Percentiles rank a stretch among this genome's conserved stretches.
phyloP scores from a whole-genome alignment of 2,329 filamentous ascomycete genomes.

The Talaromyces sp. region DNA sequence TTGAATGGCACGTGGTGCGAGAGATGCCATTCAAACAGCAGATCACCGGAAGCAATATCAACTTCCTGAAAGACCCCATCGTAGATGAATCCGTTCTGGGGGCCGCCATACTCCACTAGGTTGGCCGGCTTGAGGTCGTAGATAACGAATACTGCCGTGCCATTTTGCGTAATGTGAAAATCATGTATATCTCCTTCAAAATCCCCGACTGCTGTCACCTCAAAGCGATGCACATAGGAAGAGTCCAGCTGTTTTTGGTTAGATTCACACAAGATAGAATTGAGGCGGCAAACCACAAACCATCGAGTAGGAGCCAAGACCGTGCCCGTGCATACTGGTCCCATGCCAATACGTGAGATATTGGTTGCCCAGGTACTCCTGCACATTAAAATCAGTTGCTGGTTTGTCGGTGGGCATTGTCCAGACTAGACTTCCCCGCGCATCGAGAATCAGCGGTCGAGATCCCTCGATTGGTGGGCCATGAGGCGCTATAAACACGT shows the following conservation, averaged over 20 bases:
- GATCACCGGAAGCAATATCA: conserved; percentile 36
- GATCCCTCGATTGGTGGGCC: not conserved
- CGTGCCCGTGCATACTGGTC: not conserved
- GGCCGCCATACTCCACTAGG: conserved; percentile 31
- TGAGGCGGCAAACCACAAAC: not conserved
- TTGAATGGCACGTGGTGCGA: conserved; percentile 36
- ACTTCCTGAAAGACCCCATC: conserved; percentile 43
- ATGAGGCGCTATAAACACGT: not conserved
- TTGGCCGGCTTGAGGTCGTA: conserved; percentile 35
- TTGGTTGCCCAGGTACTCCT: not conserved
- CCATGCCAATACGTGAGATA: conserved; percentile 1
- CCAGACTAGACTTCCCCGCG: conserved; percentile 1
- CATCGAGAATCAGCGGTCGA: conserved; percentile 4
- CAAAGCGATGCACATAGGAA: not conserved
- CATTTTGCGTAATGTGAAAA: conserved; percentile 38
- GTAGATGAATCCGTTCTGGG: conserved; percentile 32
- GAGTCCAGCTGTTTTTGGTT: not conserved
- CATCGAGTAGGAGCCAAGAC: not conserved
- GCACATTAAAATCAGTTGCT: conserved; percentile 1
- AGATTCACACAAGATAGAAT: too few relatives aligned
- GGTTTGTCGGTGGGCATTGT: not conserved
- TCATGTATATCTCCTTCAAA: conserved; percentile 37
- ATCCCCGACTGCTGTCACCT: not conserved
- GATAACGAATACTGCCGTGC: conserved; percentile 38
- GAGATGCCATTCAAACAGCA: conserved; percentile 44